Conservation (phyloP, 2,329 filamentous ascomycete genomes). For the Chrysoporthe austroafricana region DNA sequence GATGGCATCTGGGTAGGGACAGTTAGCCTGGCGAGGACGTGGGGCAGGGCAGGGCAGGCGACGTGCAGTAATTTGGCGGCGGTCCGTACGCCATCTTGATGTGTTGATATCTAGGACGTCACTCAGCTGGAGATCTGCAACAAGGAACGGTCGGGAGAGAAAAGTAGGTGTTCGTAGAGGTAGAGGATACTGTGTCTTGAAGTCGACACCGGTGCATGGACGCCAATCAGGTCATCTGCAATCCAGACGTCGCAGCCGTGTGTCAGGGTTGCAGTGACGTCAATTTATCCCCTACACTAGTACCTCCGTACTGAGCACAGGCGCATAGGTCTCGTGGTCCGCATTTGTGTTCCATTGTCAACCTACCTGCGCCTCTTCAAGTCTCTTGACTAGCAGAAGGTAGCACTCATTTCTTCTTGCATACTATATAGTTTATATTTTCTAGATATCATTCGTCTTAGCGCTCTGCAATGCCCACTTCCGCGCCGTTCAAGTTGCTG, state of each 20-base stretch:
- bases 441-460: no score
- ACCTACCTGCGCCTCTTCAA: no score
- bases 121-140: background rate
- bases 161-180: background rate
- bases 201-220: background rate
- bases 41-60: constrained; percentile 4
- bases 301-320: no score
- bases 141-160: background rate
- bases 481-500: no score
- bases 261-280: constrained; percentile 1
- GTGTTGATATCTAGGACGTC: constrained; percentile 35
- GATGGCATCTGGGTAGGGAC: constrained; percentile 62
- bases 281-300: background rate
- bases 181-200: background rate
- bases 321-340: no score
- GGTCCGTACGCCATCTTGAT: constrained; percentile 40
- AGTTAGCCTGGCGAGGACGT: constrained; percentile 19
- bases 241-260: background rate
- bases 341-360: no score
- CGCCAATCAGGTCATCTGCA: background rate
- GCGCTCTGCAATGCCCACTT: no score
- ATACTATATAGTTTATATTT: no score
- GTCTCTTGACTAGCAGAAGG: no score
- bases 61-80: constrained; percentile 64
- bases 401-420: no score